A percentile compares a stretch with the other conserved stretches of the same genome.
phyloP scores from a whole-genome alignment of 1,284 basidiomycete genomes.

The Fomitopsis palustris region DNA sequence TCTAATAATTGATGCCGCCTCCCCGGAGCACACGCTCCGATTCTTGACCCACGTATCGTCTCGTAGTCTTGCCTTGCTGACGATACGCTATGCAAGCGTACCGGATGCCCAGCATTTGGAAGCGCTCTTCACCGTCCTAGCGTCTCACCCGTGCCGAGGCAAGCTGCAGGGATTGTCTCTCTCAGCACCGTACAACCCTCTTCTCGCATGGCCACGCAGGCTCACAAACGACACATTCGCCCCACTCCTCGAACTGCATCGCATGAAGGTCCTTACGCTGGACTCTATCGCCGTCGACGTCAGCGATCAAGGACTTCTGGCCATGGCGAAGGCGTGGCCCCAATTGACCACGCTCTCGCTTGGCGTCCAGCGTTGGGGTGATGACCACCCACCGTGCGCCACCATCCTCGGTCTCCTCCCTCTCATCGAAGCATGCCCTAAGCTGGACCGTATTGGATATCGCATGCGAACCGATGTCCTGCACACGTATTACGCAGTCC shows the following conservation, averaged over 20 bases:
- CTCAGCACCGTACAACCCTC: no score
- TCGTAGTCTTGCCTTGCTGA: neutral
- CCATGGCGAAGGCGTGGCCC: neutral
- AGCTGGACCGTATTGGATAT: neutral
- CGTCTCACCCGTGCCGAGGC: neutral
- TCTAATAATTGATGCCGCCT: neutral
- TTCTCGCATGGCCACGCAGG: neutral
- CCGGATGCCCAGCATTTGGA: neutral
- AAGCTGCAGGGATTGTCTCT: neutral
- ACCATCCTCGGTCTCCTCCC: constrained; percentile 1
- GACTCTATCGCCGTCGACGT: neutral
- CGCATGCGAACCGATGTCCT: neutral
- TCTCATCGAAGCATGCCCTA: neutral
- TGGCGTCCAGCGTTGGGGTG: neutral
- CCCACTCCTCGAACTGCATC: neutral
- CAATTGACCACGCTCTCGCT: neutral
- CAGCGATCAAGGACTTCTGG: neutral
- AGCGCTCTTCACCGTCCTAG: neutral
- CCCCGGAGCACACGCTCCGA: neutral
- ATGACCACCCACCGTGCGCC: neutral
- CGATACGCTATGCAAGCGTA: neutral
- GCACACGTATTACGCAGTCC: no score
- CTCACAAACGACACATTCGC: neutral
- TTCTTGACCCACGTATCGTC: neutral
- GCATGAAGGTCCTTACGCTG: neutral